These are phyloP conservation scores for Saccharomyces paradoxus DNA, from an alignment of 805 yeast species.

Conservation along the genomic window DNA sequence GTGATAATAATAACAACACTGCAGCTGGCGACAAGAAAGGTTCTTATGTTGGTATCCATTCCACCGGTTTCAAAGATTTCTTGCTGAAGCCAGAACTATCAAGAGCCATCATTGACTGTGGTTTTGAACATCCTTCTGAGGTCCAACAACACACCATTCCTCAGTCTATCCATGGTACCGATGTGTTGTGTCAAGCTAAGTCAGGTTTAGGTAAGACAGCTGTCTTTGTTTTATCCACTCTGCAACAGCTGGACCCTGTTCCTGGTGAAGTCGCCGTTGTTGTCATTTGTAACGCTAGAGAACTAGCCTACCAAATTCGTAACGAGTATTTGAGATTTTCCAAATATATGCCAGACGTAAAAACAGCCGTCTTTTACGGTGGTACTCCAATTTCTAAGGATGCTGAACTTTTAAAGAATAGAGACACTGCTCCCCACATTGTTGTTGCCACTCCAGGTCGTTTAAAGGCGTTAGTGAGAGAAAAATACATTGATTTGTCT, in stretches of 20 bases:
- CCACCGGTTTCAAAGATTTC: conserved; percentile 97
- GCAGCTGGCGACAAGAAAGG: conserved; percentile 83
- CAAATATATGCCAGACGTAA: conserved; percentile 96
- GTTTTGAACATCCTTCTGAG: conserved; percentile 99
- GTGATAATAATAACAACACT: conserved; percentile 32
- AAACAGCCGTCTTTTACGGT: conserved; percentile 94
- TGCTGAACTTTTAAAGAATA: conserved; percentile 77
- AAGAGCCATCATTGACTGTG: conserved; percentile 97
- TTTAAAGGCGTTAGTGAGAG: conserved; percentile 86
- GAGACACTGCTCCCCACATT: conserved; percentile 92
- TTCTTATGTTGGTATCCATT: conserved; percentile 95
- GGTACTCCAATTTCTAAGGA: conserved; percentile 84
- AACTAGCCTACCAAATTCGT: conserved; percentile 94
- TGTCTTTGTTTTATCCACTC: conserved; percentile 88
- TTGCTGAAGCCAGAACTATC: conserved; percentile 91
- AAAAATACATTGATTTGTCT: conserved; percentile 76
- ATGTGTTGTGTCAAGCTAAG: conserved; percentile 97
- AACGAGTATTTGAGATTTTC: conserved; percentile 96
- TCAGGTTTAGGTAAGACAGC: conserved; percentile 99
- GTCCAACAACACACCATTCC: conserved; percentile 98
- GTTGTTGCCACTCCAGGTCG: conserved; percentile 99
- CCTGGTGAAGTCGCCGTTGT: conserved; percentile 93
- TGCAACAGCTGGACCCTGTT: conserved; percentile 95
- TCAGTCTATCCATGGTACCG: conserved; percentile 95
- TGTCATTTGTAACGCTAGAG: conserved; percentile 97